Percentiles rank a stretch among this genome's conserved stretches.
These are phyloP conservation scores for Aspergillus sclerotiicarbonarius DNA, from an alignment of 495 filamentous ascomycete species.

Conservation along the genomic window DNA sequence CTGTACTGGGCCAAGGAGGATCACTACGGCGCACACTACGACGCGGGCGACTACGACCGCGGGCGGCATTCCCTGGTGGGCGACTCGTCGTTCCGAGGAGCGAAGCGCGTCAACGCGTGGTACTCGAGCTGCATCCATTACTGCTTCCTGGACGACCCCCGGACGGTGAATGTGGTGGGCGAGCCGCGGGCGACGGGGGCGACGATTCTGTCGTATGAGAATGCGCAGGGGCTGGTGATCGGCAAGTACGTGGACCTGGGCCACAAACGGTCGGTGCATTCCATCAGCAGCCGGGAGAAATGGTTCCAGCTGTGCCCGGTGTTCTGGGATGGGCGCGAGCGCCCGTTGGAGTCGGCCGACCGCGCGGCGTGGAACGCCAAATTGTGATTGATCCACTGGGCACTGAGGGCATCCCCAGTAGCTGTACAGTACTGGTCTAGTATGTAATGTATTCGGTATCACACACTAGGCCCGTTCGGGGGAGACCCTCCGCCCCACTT, in stretches of 20 bases:
- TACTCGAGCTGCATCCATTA: constrained; percentile 69
- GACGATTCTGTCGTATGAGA: constrained; percentile 64
- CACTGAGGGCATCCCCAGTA: too few relatives aligned
- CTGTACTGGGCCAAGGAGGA: constrained; percentile 75
- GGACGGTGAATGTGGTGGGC: constrained; percentile 60
- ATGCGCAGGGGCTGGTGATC: constrained; percentile 61
- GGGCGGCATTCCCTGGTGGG: constrained; percentile 69
- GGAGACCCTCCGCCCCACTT: too few relatives aligned
- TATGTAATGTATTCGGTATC: too few relatives aligned
- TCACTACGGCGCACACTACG: constrained; percentile 63
- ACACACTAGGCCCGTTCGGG: too few relatives aligned
- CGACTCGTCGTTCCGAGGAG: constrained; percentile 59
- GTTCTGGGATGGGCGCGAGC: constrained; percentile 44
- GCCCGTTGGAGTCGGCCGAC: constrained; percentile 45
- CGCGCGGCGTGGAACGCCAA: constrained; percentile 51
- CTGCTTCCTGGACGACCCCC: constrained; percentile 66
- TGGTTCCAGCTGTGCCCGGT: constrained; percentile 68
- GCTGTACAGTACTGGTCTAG: too few relatives aligned
- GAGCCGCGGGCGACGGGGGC: constrained; percentile 62
- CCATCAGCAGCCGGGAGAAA: constrained; percentile 58
- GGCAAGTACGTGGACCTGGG: constrained; percentile 65
- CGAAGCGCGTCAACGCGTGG: constrained; percentile 66
- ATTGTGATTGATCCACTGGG: too few relatives aligned
- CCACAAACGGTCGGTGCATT: constrained; percentile 64
- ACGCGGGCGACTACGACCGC: constrained; percentile 61